Conservation (phyloP, 2,329 filamentous ascomycete genomes). For the Cytospora piceae region DNA sequence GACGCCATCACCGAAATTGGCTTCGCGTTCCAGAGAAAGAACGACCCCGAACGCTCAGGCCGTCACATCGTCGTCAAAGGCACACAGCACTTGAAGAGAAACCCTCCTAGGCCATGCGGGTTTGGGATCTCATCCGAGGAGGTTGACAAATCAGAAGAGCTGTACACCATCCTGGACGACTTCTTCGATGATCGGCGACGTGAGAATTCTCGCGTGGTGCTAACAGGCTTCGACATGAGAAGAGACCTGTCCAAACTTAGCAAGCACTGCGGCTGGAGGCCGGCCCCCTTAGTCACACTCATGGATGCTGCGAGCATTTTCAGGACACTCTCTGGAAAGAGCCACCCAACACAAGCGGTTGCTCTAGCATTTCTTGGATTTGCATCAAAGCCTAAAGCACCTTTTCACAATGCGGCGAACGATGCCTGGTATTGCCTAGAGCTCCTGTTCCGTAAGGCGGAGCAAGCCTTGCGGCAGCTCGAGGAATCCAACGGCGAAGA, state of each 20-base stretch:
- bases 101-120: not conserved
- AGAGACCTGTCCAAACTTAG: not conserved
- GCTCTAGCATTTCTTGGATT: not conserved
- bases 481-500: not conserved
- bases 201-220: not conserved
- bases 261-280: not conserved
- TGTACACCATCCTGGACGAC: not conserved
- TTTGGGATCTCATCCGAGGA: not conserved
- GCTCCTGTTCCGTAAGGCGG: conserved; percentile 7
- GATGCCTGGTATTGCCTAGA: not conserved
- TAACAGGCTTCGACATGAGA: conserved; percentile 6
- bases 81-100: not conserved
- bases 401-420: conserved; percentile 5
- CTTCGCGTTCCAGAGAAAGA: not conserved
- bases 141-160: not conserved
- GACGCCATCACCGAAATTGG: not conserved
- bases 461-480: not conserved
- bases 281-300: not conserved
- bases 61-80: not conserved
- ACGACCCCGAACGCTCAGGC: not conserved
- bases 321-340: not conserved
- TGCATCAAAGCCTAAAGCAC: no score
- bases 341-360: not conserved
- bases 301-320: not conserved
- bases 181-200: not conserved